Percentiles rank a stretch among this genome's conserved stretches.
Conservation (phyloP, 2,329 filamentous ascomycete species). For the Ophiocordyceps camponoti-saundersi region DNA sequence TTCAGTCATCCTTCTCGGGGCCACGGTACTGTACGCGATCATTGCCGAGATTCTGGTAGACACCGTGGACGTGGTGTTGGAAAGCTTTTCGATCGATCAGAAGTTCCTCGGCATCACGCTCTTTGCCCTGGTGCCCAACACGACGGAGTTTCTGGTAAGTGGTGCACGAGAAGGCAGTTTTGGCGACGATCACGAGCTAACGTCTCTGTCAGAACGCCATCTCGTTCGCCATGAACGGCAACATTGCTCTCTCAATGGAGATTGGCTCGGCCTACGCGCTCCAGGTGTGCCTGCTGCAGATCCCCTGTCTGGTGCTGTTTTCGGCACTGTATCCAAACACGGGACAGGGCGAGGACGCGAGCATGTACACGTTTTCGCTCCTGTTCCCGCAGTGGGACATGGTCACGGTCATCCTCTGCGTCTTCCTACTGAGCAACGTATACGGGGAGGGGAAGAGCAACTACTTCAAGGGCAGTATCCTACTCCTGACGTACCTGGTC, state of each 20-base stretch:
- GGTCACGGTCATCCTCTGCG: slow-evolving; percentile 89
- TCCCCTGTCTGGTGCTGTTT: slow-evolving; percentile 83
- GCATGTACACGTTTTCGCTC: slow-evolving; percentile 57
- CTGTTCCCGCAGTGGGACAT: slow-evolving; percentile 99
- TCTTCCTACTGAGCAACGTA: slow-evolving; percentile 93
- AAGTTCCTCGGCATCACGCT: slow-evolving; percentile 95
- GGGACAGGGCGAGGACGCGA: slow-evolving; percentile 19
- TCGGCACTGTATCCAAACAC: slow-evolving; percentile 52
- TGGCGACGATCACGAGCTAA: neutral
- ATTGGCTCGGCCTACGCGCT: slow-evolving; percentile 94
- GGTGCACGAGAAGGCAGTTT: neutral
- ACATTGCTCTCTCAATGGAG: slow-evolving; percentile 97
- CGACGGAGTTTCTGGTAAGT: slow-evolving; percentile 84
- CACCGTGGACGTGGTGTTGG: slow-evolving; percentile 89
- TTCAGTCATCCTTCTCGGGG: slow-evolving; percentile 70
- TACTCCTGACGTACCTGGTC: slow-evolving; percentile 84
- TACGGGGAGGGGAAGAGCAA: slow-evolving; percentile 99
- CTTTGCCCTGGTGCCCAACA: slow-evolving; percentile 94
- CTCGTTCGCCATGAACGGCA: slow-evolving; percentile 98
- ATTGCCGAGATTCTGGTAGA: slow-evolving; percentile 95
- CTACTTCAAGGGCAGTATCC: slow-evolving; percentile 96
- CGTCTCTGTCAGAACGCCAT: slow-evolving; percentile 65
- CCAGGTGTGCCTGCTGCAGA: slow-evolving; percentile 88
- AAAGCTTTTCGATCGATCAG: slow-evolving; percentile 81
- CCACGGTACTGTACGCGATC: slow-evolving; percentile 85